Base-by-base conservation (phyloP, 2,329 filamentous ascomycete genomes). In the Blastomyces percursus region DNA sequence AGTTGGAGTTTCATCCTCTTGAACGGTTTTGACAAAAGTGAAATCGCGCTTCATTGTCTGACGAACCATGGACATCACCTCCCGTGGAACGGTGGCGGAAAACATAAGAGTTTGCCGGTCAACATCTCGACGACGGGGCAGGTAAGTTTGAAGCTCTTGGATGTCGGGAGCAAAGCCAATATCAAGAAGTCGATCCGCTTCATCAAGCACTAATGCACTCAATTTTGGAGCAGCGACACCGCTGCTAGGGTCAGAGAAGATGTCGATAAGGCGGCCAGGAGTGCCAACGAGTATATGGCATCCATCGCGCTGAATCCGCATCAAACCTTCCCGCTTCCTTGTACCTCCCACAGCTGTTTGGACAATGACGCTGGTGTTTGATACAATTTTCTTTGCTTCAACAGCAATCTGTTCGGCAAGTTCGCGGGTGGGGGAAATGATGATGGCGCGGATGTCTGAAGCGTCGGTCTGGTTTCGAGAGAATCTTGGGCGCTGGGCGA, bases 211-310 rank as follows among this genome's bases (percentile, higher is more conserved):
- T 6, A 88, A 74, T 3, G 81, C 79, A 65, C 80, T 80, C 56
- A 88, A 74, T 48, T 81, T 81, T 6, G 84, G 81, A 19, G 89
- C 89, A 27, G 79, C 78, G 48, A 96, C 83, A 30, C 84, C 82
- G 62, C 81, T 84, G 62, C 73, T 71, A 0, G 79, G 76, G 70
- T 96, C 90, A 2, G 81, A 81, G 32, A 96, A 80, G 48, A 96
- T 81, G 73, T 99, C 94, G 69, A 88, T 82, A 54, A 97, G 79
- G 66, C 94, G 88, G 38, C 94, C 94, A 0, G 94, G 93, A 0
- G 94, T 97, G 62, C 88, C 94, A 62, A 99, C 85, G 58, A 99
- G 80, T 60, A 99, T 80, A 76, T 97, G 90, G 77, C 92, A 96
- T 42, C 92, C 93, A 67, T 90, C 75, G 3, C 78, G 76, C 70